Evolutionary conservation across 495 filamentous ascomycete species (phyloP), one percentile per base, ranked within the genome.

Genomic region (Massariosphaeria phaeospora): DNA sequence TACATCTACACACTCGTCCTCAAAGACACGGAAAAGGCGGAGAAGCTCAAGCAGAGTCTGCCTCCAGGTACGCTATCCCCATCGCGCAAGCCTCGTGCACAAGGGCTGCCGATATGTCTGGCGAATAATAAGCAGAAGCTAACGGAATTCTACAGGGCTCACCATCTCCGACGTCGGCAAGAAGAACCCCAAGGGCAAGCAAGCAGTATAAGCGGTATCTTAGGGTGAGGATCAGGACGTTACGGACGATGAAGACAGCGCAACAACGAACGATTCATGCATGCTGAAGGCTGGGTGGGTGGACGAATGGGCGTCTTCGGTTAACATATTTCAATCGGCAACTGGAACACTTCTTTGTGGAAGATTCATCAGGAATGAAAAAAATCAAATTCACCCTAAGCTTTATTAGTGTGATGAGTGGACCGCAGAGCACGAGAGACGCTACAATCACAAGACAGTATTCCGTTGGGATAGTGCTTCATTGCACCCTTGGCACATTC

Each of bases 31-130:
- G 93, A 96, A 66, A 97, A 96, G 87, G 93, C 91, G 72, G 93
- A 97, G 79, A 99, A 99, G 86, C 84, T 99, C 61, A 97, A 96
- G 88, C 91, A 97, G 84, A 88, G 83, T 75, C 79, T 99, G 52
- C 94, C 93, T 59, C 94, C 93, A 67, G 81, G 93, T 97, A 85
- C 67, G 86, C 76, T 18, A 65, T 31, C 15, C 43, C 43, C 26
- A 17, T 23, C 26, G 15, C 41, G 9, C 36, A 39, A 13, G 18
- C 7, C 7, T 15, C 36, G 36, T 13, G 8, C 36, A 20, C 36
- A 11, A 33, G n/a, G 30, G 30, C 30, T 33, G 30, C 8, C 8
- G 20, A 33, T 50, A 8, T 44, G 2, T n/a, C n/a, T n/a, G n/a
- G n/a, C n/a, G n/a, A n/a, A n/a, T n/a, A n/a, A 51, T 30, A 17